Evolutionary conservation across 495 filamentous ascomycete species (phyloP).

Genomic region (Aspergillus incahuasiensis): DNA sequence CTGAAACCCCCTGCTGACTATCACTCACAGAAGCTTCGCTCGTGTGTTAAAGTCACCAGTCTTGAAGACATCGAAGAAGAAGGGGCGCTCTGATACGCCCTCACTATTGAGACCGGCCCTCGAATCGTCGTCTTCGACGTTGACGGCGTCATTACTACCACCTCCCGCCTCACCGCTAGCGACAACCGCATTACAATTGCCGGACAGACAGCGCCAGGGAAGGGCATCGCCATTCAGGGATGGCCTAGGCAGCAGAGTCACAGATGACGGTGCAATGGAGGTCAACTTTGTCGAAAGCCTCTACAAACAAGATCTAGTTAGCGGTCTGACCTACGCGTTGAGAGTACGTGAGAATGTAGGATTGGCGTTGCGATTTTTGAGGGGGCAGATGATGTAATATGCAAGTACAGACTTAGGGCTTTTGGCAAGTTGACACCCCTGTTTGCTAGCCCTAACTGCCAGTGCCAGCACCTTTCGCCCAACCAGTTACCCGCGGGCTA

Average conservation of each 20-base stretch:
- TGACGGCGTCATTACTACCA: conserved; percentile 4
- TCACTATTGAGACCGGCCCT: conserved; percentile 3
- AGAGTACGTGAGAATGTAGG: conserved; percentile 3
- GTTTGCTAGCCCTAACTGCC: too few relatives aligned
- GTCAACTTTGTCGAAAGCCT: conserved; percentile 14
- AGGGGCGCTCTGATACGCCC: conserved; percentile 5
- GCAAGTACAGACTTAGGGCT: too few relatives aligned
- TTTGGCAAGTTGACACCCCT: too few relatives aligned
- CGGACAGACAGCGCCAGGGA: conserved; percentile 10
- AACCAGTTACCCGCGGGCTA: too few relatives aligned
- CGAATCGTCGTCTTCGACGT: conserved; percentile 12
- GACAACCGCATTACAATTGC: conserved; percentile 7
- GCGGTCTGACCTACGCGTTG: conserved; percentile 3
- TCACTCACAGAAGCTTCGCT: conserved; percentile 10
- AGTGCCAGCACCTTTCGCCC: too few relatives aligned
- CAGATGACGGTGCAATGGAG: conserved; percentile 12
- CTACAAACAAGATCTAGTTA: conserved; percentile 10
- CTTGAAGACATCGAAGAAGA: conserved; percentile 6
- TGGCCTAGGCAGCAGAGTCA: conserved; percentile 8
- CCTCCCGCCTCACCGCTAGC: conserved; percentile 1
- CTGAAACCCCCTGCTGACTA: too few relatives aligned
- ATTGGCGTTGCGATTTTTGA: conserved; percentile 9
- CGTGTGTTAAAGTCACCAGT: conserved; percentile 13
- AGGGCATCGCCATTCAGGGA: conserved; percentile 13
- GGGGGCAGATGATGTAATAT: not conserved